phyloP scores from a whole-genome alignment of 306 rosid species.

The Lotus japonicus region DNA sequence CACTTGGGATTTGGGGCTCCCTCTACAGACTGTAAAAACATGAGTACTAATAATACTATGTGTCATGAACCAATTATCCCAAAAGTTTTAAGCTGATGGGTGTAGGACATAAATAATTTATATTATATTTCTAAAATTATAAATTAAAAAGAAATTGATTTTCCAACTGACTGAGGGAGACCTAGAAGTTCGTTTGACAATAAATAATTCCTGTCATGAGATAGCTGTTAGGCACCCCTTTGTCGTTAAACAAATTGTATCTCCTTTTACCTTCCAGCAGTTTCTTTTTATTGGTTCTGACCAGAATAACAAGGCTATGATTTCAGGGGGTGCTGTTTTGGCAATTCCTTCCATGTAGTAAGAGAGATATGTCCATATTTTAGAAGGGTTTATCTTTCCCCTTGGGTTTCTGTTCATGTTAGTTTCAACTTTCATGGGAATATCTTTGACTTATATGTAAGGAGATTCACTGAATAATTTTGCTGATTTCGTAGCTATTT shows the following conservation, averaged over 20 bases:
- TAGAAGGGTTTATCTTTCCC: not conserved
- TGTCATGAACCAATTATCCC: too few species aligned
- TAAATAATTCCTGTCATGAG: not conserved
- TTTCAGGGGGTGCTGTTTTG: not conserved
- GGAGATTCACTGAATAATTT: too few species aligned
- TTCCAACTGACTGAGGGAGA: not conserved
- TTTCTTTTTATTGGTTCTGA: too few species aligned
- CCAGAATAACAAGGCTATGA: too few species aligned
- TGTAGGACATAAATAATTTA: too few species aligned
- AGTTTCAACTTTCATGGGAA: not conserved
- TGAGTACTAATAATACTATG: not conserved
- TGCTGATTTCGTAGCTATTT: not conserved
- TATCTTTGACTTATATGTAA: not conserved
- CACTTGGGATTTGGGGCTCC: not conserved
- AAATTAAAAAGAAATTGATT: not conserved
- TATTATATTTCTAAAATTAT: too few species aligned
- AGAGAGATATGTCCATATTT: not conserved
- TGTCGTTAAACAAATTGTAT: not conserved
- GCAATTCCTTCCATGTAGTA: not conserved
- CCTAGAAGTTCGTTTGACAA: not conserved
- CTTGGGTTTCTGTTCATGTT: not conserved
- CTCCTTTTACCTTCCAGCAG: too few species aligned
- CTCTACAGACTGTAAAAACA: not conserved
- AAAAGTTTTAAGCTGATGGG: too few species aligned
- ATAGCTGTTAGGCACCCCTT: not conserved